phyloP scores from a whole-genome alignment of 495 filamentous ascomycete genomes.

The Hyaloscypha hepaticicola region DNA sequence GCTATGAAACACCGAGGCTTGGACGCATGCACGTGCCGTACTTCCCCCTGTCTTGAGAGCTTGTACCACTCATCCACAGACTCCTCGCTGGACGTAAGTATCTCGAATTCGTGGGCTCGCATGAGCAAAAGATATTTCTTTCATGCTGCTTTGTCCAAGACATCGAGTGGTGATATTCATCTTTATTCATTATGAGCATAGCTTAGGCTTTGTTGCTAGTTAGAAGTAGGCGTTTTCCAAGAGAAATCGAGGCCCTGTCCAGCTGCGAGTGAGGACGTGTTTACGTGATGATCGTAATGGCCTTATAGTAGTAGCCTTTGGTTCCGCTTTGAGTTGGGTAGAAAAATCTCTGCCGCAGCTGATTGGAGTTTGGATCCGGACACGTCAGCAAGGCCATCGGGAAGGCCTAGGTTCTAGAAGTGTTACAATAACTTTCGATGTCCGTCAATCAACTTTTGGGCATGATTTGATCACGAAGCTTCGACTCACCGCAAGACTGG shows the following conservation, averaged over 20 bases:
- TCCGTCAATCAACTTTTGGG: neutral
- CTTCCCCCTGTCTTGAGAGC: neutral
- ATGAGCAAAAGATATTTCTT: neutral
- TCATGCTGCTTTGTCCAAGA: constrained; percentile 14
- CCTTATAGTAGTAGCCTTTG: constrained; percentile 5
- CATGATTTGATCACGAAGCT: neutral
- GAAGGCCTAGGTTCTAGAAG: neutral
- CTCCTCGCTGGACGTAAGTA: neutral
- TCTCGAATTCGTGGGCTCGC: constrained; percentile 8
- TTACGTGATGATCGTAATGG: neutral
- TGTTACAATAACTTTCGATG: neutral
- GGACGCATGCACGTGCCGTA: neutral
- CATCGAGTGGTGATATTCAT: constrained; percentile 7
- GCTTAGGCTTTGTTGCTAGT: neutral
- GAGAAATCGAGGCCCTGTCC: neutral
- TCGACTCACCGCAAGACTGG: neutral
- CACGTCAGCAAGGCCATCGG: neutral
- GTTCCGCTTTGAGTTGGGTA: constrained; percentile 6
- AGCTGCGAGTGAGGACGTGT: neutral
- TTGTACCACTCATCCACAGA: constrained; percentile 12
- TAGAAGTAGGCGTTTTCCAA: neutral
- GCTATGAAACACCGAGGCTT: neutral
- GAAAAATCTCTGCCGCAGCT: constrained; percentile 11
- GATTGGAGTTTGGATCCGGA: neutral
- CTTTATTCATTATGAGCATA: neutral